Percentiles rank a stretch among this genome's conserved stretches.
These are phyloP conservation scores for Trypanosoma cruzi DNA, from an alignment of 208 protist genomes.

Conservation along the genomic window DNA sequence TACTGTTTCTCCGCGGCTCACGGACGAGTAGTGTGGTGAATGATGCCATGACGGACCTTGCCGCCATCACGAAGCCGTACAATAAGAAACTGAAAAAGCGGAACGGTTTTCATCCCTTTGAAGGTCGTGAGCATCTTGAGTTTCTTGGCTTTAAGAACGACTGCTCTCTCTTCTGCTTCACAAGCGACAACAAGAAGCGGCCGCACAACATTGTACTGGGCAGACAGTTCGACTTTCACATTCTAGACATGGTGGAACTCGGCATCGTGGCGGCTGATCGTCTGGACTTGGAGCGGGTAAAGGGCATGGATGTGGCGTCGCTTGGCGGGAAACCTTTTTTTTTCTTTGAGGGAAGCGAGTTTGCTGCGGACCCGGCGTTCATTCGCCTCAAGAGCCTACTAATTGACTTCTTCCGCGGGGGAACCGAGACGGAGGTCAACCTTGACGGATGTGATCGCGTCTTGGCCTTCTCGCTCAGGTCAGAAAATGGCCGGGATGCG, in stretches of 20 bases:
- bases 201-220: slow-evolving; percentile 89
- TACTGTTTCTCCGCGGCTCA: slow-evolving; percentile 73
- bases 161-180: slow-evolving; percentile 91
- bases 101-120: slow-evolving; percentile 88
- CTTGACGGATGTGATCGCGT: slow-evolving; percentile 84
- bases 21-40: slow-evolving; percentile 65
- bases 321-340: slow-evolving; percentile 86
- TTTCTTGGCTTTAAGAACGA: slow-evolving; percentile 94
- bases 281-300: slow-evolving; percentile 57
- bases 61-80: slow-evolving; percentile 78
- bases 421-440: slow-evolving; percentile 60
- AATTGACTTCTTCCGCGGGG: slow-evolving; percentile 86
- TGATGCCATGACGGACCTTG: slow-evolving; percentile 78
- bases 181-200: slow-evolving; percentile 87
- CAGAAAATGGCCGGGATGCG: slow-evolving; percentile 71
- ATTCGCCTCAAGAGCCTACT: slow-evolving; percentile 83
- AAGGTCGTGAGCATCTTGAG: slow-evolving; percentile 82
- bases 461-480: slow-evolving; percentile 77
- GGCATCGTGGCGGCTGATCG: slow-evolving; percentile 80
- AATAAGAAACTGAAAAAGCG: slow-evolving; percentile 82
- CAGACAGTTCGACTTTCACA: slow-evolving; percentile 89
- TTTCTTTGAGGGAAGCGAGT: slow-evolving; percentile 87
- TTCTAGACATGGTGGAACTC: slow-evolving; percentile 91
- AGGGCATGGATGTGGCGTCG: slow-evolving; percentile 58
- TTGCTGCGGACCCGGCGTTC: slow-evolving; percentile 67